Evolutionary conservation across 1,284 basidiomycete species (phyloP).

Genomic region (Cutaneotrichosporon cavernicola): DNA sequence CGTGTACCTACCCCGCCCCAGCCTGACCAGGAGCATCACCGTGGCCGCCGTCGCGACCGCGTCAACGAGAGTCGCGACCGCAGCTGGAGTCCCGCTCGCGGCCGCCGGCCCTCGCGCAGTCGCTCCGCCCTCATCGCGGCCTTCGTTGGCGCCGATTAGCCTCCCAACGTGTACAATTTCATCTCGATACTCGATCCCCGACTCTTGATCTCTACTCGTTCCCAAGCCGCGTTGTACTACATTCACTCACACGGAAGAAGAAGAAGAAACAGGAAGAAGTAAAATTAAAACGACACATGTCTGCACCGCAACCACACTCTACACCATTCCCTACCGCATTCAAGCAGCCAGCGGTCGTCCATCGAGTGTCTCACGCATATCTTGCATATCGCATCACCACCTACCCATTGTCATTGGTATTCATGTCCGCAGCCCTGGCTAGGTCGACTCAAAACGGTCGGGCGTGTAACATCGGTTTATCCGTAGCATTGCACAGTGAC

Average conservation of each 20-base stretch:
- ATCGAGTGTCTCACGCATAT: conserved; percentile 8
- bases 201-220: not conserved
- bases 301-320: not conserved
- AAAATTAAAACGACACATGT: not conserved
- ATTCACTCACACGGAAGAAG: not conserved
- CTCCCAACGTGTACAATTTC: not conserved
- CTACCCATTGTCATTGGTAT: conserved; percentile 9
- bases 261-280: not conserved
- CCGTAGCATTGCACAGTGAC: conserved; percentile 10
- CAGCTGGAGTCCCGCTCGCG: conserved; percentile 22
- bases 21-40: conserved; percentile 12
- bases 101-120: conserved; percentile 17
- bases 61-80: conserved; percentile 23
- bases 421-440: conserved; percentile 1
- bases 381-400: conserved; percentile 9
- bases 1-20: conserved; percentile 6
- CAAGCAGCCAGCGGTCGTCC: conserved; percentile 7
- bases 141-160: conserved; percentile 1
- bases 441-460: not conserved
- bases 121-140: conserved; percentile 11
- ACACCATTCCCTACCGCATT: not conserved
- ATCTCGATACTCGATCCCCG: not conserved
- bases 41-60: conserved; percentile 26
- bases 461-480: not conserved
- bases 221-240: not conserved